phyloP scores from a whole-genome alignment of 805 yeast genomes.

The Saturnispora halmiae region DNA sequence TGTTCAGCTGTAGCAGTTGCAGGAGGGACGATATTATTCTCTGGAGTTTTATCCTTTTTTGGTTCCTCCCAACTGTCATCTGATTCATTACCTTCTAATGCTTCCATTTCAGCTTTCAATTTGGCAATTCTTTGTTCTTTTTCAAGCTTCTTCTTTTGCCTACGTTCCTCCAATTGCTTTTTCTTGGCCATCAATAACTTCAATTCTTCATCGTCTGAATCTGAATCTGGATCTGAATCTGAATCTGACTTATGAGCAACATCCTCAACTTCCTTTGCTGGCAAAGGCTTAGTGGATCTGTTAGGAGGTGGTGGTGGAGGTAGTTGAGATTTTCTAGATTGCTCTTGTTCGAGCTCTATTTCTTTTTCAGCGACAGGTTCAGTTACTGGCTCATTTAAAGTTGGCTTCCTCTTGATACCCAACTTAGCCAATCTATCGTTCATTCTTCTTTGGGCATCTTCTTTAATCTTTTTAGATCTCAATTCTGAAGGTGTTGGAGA shows the following conservation, averaged over 20 bases:
- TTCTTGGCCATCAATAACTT: slow-evolving; percentile 39
- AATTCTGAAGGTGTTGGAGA: slow-evolving; percentile 43
- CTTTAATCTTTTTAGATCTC: slow-evolving; percentile 71
- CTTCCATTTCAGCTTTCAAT: slow-evolving; percentile 51
- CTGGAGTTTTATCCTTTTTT: slow-evolving; percentile 10
- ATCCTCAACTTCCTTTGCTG: background rate
- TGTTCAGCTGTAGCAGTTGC: slow-evolving; percentile 3
- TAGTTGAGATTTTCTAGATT: background rate
- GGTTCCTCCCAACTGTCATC: slow-evolving; percentile 19
- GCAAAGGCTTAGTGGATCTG: slow-evolving; percentile 9
- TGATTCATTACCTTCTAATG: slow-evolving; percentile 34
- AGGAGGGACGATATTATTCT: slow-evolving; percentile 5
- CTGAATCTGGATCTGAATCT: slow-evolving; percentile 19
- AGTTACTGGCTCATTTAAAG: slow-evolving; percentile 1
- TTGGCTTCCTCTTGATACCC: slow-evolving; percentile 38
- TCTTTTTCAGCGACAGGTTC: slow-evolving; percentile 8
- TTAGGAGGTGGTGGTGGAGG: slow-evolving; percentile 19
- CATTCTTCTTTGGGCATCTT: slow-evolving; percentile 76
- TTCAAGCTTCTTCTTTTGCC: slow-evolving; percentile 35
- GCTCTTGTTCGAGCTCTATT: slow-evolving; percentile 11
- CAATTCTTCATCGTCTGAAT: slow-evolving; percentile 40
- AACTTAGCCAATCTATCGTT: slow-evolving; percentile 73
- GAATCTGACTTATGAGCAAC: slow-evolving; percentile 2
- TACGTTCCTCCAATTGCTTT: slow-evolving; percentile 34
- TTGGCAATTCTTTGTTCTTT: slow-evolving; percentile 53